Evolutionary conservation across 805 yeast species (phyloP).

Genomic region (Metschnikowia aberdeeniae): DNA sequence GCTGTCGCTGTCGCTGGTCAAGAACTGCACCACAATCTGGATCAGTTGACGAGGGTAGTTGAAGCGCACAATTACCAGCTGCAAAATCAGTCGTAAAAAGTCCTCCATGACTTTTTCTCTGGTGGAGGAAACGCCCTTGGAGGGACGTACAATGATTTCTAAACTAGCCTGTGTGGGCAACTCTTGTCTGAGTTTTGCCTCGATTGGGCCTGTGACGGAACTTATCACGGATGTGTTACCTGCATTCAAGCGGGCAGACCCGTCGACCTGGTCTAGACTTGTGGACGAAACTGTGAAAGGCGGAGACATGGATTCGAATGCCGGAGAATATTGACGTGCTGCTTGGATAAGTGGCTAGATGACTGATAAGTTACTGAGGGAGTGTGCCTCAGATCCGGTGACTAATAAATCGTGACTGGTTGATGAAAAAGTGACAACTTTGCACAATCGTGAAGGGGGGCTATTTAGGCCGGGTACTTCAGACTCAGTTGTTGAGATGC

Average conservation of each 20-base stretch:
- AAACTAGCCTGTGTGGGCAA: conserved; percentile 72
- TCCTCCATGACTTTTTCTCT: conserved; percentile 81
- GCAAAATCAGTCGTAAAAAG: conserved; percentile 57
- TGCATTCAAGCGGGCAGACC: conserved; percentile 61
- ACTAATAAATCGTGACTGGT: background rate
- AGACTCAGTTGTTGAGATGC: background rate
- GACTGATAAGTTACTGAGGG: background rate
- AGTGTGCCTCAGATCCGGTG: background rate
- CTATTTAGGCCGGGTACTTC: background rate
- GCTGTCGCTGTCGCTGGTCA: conserved; percentile 25
- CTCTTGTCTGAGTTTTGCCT: conserved; percentile 78
- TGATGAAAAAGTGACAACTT: background rate
- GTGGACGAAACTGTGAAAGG: conserved; percentile 22
- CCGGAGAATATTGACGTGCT: too few relatives aligned
- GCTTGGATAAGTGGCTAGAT: background rate
- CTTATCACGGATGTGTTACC: conserved; percentile 58
- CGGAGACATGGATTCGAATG: background rate
- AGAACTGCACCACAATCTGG: conserved; percentile 40
- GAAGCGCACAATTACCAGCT: conserved; percentile 55
- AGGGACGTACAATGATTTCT: conserved; percentile 77
- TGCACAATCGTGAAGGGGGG: background rate
- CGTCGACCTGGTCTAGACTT: conserved; percentile 62
- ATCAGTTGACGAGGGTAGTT: conserved; percentile 71
- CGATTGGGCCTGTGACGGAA: conserved; percentile 89
- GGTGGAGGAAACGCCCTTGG: conserved; percentile 63